Conservation (phyloP, 164 flowering plant genomes). For the Paratinospora sagittata region DNA sequence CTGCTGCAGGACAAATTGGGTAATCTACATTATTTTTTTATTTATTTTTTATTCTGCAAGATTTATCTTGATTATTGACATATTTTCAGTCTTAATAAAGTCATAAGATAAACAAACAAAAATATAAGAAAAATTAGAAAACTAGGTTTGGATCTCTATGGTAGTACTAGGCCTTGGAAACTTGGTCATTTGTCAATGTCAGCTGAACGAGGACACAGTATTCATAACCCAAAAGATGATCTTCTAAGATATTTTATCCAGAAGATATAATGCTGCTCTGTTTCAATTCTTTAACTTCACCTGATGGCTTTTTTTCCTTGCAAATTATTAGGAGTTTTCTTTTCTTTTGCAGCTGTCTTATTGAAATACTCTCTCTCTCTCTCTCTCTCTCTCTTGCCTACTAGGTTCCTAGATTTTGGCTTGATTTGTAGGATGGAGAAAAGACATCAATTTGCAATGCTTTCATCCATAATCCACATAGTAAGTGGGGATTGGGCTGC, state of each 20-base stretch:
- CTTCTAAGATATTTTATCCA: neutral
- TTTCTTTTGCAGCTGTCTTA: neutral
- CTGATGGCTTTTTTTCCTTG: too few relatives aligned
- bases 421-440: slow-evolving; percentile 88
- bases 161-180: neutral
- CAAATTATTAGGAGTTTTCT: neutral
- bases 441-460: slow-evolving; percentile 92
- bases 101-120: neutral
- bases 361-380: neutral
- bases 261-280: neutral
- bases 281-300: neutral
- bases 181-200: neutral
- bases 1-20: slow-evolving; percentile 75
- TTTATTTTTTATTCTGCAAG: neutral
- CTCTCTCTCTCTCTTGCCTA: slow-evolving; percentile 3
- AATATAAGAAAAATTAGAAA: neutral
- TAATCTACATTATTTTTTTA: slow-evolving; percentile 27
- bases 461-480: slow-evolving; percentile 83
- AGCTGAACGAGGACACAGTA: neutral
- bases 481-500: slow-evolving; percentile 92
- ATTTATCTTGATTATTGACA: neutral
- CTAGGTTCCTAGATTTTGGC: slow-evolving; percentile 95
- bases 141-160: neutral
- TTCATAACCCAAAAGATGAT: neutral
- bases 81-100: too few relatives aligned